Evolutionary conservation across 2,329 filamentous ascomycete species (phyloP).

Genomic region (Paecilomyces fulvus): DNA sequence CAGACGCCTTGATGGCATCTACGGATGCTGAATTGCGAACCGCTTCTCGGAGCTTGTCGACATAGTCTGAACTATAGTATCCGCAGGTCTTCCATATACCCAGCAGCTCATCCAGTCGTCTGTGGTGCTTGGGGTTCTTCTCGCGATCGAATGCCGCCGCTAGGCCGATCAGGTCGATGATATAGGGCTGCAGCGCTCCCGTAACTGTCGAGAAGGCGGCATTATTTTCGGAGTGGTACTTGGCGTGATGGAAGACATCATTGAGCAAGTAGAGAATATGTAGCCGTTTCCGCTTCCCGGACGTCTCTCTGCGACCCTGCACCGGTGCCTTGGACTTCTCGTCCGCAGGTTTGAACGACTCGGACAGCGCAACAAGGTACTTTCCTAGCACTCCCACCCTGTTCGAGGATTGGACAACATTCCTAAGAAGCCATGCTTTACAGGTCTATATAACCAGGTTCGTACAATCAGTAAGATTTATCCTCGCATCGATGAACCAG

Average conservation of each 20-base stretch:
- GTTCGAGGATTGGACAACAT: constrained; percentile 59
- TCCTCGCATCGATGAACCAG: constrained; percentile 9
- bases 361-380: constrained; percentile 63
- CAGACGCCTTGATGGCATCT: constrained; percentile 21
- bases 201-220: constrained; percentile 44
- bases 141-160: constrained; percentile 47
- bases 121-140: constrained; percentile 56
- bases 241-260: constrained; percentile 66
- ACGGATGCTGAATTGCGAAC: constrained; percentile 38
- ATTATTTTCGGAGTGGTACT: constrained; percentile 39
- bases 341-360: constrained; percentile 41
- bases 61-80: constrained; percentile 50
- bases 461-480: constrained; percentile 28
- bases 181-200: constrained; percentile 47
- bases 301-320: constrained; percentile 33
- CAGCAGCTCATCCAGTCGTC: constrained; percentile 57
- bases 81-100: constrained; percentile 60
- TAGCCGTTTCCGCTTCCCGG: constrained; percentile 59
- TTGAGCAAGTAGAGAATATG: constrained; percentile 71
- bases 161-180: constrained; percentile 54
- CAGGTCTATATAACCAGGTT: constrained; percentile 55
- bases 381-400: constrained; percentile 63
- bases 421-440: constrained; percentile 74
- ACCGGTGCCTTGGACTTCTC: constrained; percentile 6
- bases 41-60: constrained; percentile 52